A percentile compares a stretch with the other conserved stretches of the same genome.
Evolutionary conservation across 2,329 filamentous ascomycete genomes (phyloP).

Genomic region (Thelonectria blattea): DNA sequence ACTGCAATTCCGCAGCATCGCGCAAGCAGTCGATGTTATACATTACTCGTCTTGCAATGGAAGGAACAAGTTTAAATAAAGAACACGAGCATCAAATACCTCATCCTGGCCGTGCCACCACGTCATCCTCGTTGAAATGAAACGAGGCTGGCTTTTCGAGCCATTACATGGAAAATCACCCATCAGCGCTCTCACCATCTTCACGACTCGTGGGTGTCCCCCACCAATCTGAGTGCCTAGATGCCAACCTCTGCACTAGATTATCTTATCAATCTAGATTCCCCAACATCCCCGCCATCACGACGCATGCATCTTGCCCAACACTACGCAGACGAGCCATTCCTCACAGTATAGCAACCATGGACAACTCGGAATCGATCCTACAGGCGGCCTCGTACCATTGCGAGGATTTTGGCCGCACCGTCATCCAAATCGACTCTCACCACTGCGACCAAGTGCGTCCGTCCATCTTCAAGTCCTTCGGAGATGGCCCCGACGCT

Average conservation of each 20-base stretch:
- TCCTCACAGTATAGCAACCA: neutral
- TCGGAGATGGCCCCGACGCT: conserved; percentile 12
- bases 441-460: conserved; percentile 15
- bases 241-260: neutral
- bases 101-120: too few species aligned
- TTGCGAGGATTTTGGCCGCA: conserved; percentile 12
- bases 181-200: too few species aligned
- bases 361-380: conserved; percentile 14
- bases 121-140: too few species aligned
- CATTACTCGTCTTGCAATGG: too few species aligned
- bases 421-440: conserved; percentile 13
- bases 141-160: too few species aligned
- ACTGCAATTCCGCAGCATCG: too few species aligned
- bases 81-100: too few species aligned
- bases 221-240: too few species aligned
- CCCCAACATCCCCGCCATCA: neutral
- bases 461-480: conserved; percentile 14
- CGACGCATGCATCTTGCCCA: neutral
- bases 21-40: too few species aligned
- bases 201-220: too few species aligned
- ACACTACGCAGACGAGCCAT: neutral
- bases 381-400: conserved; percentile 13
- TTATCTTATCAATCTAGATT: conserved; percentile 13
- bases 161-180: too few species aligned
- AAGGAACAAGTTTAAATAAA: too few species aligned